Evolutionary conservation across 306 rosid genomes (phyloP), one percentile per base, ranked within the genome.

Genomic region (Mimosa pudica): DNA sequence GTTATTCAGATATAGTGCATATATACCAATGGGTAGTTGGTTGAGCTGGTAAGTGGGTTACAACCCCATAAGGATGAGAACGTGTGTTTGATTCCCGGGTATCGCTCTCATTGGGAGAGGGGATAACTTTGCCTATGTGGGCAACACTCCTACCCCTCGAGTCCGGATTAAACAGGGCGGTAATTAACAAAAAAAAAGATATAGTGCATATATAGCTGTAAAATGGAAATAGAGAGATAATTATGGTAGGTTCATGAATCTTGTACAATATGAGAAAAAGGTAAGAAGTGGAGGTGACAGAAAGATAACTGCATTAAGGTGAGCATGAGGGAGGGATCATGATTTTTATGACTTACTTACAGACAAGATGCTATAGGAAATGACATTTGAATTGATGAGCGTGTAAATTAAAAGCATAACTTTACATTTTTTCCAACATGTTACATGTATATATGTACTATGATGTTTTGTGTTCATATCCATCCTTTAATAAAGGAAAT

Each of bases 321-420:
- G 45, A 9, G 47, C 47, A 51, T 16, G 45, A 55, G 51, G 76
- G 62, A 52, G 76, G 33, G 76, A 52, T 70, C 74, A 70, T 70
- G 4, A 70, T 70, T 36, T 36, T 36, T 10, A 52, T 35, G 36
- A 54, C 62, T 52, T 73, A 52, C 41, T 72, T 35, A 51, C 76
- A 33, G 60, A 51, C 45, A 16, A 52, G 30, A 52, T 72, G 76
- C 48, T 35, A 33, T 72, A 33, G 33, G 58, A 73, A 52, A 33
- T 52, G 64, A 73, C 65, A 17, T 64, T 12, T 10, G 42, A 14
- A 35, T 52, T 13, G 9, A 55, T 63, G 69, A 33, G 41, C 11
- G 41, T 61, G 41, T 32, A 61, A 61, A 61, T 30, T 61, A 4
- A 61, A 32, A 6, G 35, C 12, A 58, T 61, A 30, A 10, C 62